Base-by-base conservation (phyloP, 768 basidiomycete genomes). In the Tylopilus sp. region DNA sequence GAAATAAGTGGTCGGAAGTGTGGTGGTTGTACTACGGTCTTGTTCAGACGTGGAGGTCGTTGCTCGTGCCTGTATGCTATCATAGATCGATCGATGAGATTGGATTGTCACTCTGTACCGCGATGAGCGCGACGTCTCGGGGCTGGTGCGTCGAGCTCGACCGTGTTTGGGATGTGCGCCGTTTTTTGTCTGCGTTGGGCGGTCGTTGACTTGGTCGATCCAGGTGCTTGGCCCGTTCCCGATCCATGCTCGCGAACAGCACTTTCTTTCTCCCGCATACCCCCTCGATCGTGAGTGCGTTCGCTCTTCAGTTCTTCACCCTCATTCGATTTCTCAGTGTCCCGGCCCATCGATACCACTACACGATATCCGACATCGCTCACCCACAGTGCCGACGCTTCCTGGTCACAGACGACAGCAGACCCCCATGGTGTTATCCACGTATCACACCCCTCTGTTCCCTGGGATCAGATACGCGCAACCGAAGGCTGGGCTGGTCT, bases 401-500 rank as follows among this genome's bases (percentile, higher is more conserved):
- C 71, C 3, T 91, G 89, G 88, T 72, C 76, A 1, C 77, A 68
- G 45, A 71, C 76, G 7, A 63, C 59, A 6, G 69, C 79, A 25
- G 70, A 70, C 46, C 53, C 61, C 1, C 65, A 80, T 31, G 83
- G 84, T 14, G 69, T 72, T 45, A 66, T 92, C 17, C 63, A 71
- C n/a, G 68, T 90, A n/a, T 79, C 82, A 0, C 86, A 87, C 57
- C 87, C 85, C 5, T 54, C 77, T 41, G 76, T 87, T 53, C 78
- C 86, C 80, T 81, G 66, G 92, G 67, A 78, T 28, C 74, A 78
- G 45, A 75, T 94, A 49, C 84, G 91, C 13, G 74, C 78, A 24
- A 84, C 86, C 3, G 87, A 92, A 69, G 92, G 92, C 13, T 94
- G 92, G 92, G 86, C 91, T 22, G 85, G 82, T 21, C 71, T 94